A percentile compares a stretch with the other conserved stretches of the same genome.
Conservation (phyloP, 1,284 basidiomycete genomes). For the Bjerkandera adusta region DNA sequence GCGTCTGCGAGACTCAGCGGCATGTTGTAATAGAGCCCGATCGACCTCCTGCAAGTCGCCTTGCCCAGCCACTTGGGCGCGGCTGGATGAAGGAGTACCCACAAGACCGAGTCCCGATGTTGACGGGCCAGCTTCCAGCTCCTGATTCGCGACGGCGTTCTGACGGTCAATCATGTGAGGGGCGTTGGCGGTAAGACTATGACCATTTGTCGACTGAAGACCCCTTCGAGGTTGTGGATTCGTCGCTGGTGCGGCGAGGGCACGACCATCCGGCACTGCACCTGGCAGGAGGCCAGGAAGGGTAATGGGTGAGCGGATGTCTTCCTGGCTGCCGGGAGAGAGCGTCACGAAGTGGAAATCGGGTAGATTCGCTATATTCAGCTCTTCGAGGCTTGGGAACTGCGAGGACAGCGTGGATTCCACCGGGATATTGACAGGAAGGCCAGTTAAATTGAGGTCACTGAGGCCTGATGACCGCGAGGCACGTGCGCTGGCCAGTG, state of each 20-base stretch:
- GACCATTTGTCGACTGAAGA: no score
- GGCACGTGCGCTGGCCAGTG: slow-evolving; percentile 13
- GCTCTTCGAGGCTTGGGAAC: no score
- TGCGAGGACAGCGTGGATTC: no score
- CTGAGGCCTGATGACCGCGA: slow-evolving; percentile 11
- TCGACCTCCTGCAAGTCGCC: slow-evolving; percentile 11
- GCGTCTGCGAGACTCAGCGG: slow-evolving; percentile 7
- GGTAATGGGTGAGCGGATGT: no score
- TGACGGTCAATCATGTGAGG: neutral
- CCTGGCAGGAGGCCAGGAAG: no score
- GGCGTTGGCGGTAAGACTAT: neutral
- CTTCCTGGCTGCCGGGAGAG: no score
- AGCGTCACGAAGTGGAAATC: no score
- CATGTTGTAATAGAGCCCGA: slow-evolving; percentile 10
- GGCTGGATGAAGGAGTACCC: neutral
- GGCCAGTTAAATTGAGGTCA: slow-evolving; percentile 11
- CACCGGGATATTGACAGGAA: slow-evolving; percentile 10
- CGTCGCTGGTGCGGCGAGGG: no score
- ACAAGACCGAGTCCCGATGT: slow-evolving; percentile 5
- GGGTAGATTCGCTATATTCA: no score
- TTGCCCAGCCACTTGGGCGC: slow-evolving; percentile 2
- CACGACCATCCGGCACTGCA: no score
- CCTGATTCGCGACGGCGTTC: neutral
- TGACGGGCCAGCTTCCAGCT: neutral
- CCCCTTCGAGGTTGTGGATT: no score